Evolutionary conservation across 2,329 filamentous ascomycete genomes (phyloP).

Genomic region (Fusarium phyllophilum): DNA sequence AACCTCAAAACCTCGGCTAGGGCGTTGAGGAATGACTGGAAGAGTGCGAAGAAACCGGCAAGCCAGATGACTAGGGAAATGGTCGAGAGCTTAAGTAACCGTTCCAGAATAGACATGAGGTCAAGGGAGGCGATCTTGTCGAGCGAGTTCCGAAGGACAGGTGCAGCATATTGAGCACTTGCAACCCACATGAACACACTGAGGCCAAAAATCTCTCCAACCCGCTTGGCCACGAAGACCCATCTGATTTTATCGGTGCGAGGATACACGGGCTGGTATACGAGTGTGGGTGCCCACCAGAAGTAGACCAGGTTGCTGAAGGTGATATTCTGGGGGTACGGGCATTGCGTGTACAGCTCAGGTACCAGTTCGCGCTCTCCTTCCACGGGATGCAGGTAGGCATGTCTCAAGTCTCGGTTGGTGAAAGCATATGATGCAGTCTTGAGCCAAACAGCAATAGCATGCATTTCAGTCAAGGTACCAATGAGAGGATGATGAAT

Average conservation of each 20-base stretch:
- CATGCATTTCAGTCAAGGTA: constrained; percentile 88
- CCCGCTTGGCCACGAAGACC: constrained; percentile 85
- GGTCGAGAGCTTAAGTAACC: constrained; percentile 93
- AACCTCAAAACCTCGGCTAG: constrained; percentile 91
- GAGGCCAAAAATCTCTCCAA: constrained; percentile 80
- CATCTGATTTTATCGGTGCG: constrained; percentile 84
- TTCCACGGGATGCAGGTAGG: constrained; percentile 80
- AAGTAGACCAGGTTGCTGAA: constrained; percentile 91
- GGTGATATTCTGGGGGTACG: constrained; percentile 92
- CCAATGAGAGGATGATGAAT: constrained; percentile 95
- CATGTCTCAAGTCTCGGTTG: constrained; percentile 92
- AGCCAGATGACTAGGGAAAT: constrained; percentile 98
- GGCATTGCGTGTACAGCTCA: constrained; percentile 81
- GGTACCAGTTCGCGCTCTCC: constrained; percentile 78
- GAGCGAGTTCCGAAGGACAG: constrained; percentile 88
- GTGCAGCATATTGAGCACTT: constrained; percentile 92
- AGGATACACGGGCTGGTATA: constrained; percentile 97
- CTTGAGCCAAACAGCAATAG: constrained; percentile 96
- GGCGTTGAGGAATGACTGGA: constrained; percentile 92
- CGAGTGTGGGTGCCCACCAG: constrained; percentile 96
- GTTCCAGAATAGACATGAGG: constrained; percentile 83
- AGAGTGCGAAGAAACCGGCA: constrained; percentile 95
- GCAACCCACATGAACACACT: constrained; percentile 95
- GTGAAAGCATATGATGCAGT: constrained; percentile 96
- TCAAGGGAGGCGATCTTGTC: constrained; percentile 86